phyloP scores from a whole-genome alignment of 306 rosid species.

The Ammopiptanthus mongolicus region DNA sequence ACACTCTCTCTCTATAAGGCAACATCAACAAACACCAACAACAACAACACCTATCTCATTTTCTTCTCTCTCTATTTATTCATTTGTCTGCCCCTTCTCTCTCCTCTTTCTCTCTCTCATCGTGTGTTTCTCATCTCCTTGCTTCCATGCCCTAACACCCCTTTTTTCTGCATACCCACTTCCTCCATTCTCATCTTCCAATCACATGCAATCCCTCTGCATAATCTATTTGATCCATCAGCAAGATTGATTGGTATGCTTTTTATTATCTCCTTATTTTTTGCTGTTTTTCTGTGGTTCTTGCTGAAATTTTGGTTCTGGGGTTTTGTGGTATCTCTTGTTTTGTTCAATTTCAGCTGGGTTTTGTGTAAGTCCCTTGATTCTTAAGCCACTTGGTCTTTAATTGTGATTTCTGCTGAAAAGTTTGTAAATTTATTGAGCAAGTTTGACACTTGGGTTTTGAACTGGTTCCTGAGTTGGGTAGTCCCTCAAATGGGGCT shows the following conservation, averaged over 20 bases:
- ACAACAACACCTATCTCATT: conserved; percentile 35
- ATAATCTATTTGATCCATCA: conserved; percentile 49
- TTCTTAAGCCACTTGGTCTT: conserved; percentile 7
- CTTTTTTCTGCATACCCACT: conserved; percentile 12
- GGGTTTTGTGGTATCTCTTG: conserved; percentile 24
- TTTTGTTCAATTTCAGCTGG: conserved; percentile 35
- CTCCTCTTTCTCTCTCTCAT: conserved; percentile 48
- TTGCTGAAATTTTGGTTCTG: conserved; percentile 23
- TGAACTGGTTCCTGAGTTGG: conserved; percentile 19
- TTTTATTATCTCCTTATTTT: conserved; percentile 27
- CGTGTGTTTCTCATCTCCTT: conserved; percentile 37
- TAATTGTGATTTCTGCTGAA: conserved; percentile 28
- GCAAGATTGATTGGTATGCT: conserved; percentile 47
- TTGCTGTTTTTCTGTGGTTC: conserved; percentile 12
- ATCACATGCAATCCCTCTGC: conserved; percentile 31
- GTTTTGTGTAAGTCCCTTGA: conserved; percentile 5
- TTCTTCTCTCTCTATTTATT: conserved; percentile 57
- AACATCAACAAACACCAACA: conserved; percentile 24
- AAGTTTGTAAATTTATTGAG: conserved; percentile 25
- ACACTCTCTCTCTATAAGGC: conserved; percentile 31
- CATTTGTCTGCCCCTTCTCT: conserved; percentile 34
- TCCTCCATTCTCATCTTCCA: conserved; percentile 17
- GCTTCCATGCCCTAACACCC: conserved; percentile 69
- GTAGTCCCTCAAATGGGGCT: conserved; percentile 40
- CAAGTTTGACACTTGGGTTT: conserved; percentile 26